Evolutionary conservation across 768 basidiomycete genomes (phyloP), one percentile per base, ranked within the genome.

Genomic region (Nidularia pulvinata): DNA sequence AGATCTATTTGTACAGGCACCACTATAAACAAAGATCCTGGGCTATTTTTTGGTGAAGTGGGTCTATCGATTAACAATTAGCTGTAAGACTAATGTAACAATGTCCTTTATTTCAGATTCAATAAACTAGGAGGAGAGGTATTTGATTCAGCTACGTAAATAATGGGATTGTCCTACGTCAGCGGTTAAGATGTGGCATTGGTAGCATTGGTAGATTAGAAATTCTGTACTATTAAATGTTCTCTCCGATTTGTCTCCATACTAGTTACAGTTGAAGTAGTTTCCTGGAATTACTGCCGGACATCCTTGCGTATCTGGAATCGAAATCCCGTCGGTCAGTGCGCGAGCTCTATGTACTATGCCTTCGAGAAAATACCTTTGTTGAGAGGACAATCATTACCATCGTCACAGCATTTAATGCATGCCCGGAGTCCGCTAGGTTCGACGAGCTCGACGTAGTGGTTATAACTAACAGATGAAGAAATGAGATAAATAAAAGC

Each of bases 371-470:
- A 19, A 61, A 7, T 60, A 79, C 81, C 81, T 61, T 67, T 72
- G 56, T 76, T 70, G 4, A 71, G 69, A n/a, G 80, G 81, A 63
- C 82, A 85, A 61, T 85, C 83, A 0, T 66, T 72, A 0, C 71
- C 65, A 55, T 83, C 74, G 49, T 83, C 78, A 58, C 83, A 85
- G 59, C 83, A 85, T 60, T 74, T 76, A 56, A 85, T 81, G 63
- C 83, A 85, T 6, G 81, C 82, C 2, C 83, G 72, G 2, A 62
- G 64, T 5, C 68, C 80, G 19, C 67, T 68, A 9, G 82, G 83
- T 61, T 85, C 83, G 30, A 84, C 71, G 14, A 84, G 65, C 57
- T 85, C 83, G 19, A 83, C 80, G 58, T 83, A 85, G 62, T 83
- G 81, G 36, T 82, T 83, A 62, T 81, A 85, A 4, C 78, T 78